Evolutionary conservation across 805 yeast genomes (phyloP).

Genomic region (Cyberlindnera xylosilytica): DNA sequence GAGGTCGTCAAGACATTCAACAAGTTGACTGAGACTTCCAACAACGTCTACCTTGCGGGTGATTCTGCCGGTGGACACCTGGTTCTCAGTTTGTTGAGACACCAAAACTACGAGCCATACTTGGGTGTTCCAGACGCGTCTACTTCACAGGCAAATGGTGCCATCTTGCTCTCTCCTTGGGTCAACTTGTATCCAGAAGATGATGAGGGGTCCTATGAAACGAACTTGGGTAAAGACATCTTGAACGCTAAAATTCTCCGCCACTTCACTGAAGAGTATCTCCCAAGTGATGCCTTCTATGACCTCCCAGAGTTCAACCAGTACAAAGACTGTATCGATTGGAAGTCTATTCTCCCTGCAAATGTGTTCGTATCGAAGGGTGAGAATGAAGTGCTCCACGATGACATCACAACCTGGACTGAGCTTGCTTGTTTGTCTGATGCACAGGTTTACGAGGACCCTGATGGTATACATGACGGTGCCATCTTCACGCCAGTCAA

Average conservation of each 20-base stretch:
- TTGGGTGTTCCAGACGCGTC: slow-evolving; percentile 2
- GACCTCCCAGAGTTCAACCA: slow-evolving; percentile 7
- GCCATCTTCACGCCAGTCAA: slow-evolving; percentile 8
- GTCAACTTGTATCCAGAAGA: slow-evolving; percentile 13
- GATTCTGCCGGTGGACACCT: slow-evolving; percentile 33
- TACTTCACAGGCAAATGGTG: slow-evolving; percentile 2
- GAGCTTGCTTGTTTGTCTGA: background rate
- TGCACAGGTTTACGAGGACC: slow-evolving; percentile 7
- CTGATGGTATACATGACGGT: slow-evolving; percentile 10
- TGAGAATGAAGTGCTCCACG: slow-evolving; percentile 14
- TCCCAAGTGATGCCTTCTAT: background rate
- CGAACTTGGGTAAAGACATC: slow-evolving; percentile 7
- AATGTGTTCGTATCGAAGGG: slow-evolving; percentile 9
- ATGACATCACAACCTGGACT: background rate
- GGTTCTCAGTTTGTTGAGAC: slow-evolving; percentile 18
- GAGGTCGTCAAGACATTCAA: slow-evolving; percentile 24
- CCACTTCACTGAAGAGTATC: slow-evolving; percentile 4
- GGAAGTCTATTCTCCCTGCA: slow-evolving; percentile 11
- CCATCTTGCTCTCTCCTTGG: slow-evolving; percentile 19
- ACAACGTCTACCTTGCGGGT: slow-evolving; percentile 26
- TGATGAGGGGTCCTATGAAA: slow-evolving; percentile 1
- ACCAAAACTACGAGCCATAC: slow-evolving; percentile 7
- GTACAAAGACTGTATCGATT: slow-evolving; percentile 9
- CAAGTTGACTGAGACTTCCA: slow-evolving; percentile 14
- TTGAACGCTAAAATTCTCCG: slow-evolving; percentile 4